These are phyloP conservation scores for Phytophthora pini DNA, from an alignment of 352 stramenopile species.

Conservation along the genomic window DNA sequence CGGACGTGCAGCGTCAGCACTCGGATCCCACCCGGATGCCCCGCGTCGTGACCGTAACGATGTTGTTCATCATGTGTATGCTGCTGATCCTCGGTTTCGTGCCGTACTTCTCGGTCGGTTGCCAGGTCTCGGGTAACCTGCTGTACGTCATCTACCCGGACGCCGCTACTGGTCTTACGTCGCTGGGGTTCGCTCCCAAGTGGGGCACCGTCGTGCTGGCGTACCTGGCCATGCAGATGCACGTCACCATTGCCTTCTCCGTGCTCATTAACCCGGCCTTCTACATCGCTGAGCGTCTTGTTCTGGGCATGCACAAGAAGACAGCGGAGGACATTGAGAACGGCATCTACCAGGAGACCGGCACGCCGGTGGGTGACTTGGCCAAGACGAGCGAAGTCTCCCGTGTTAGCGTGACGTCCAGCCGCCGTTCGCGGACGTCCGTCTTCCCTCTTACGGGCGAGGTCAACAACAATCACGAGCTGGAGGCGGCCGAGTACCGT, in stretches of 20 bases:
- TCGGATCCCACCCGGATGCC: conserved; percentile 39
- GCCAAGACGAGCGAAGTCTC: conserved; percentile 30
- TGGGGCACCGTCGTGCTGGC: conserved; percentile 49
- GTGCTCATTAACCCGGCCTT: conserved; percentile 60
- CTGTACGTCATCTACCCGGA: conserved; percentile 62
- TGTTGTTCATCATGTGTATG: conserved; percentile 61
- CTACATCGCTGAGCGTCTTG: conserved; percentile 56
- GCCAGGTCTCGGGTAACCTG: conserved; percentile 71
- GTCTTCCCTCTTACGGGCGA: conserved; percentile 47
- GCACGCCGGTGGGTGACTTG: conserved; percentile 25
- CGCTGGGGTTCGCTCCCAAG: conserved; percentile 49
- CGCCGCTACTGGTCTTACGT: conserved; percentile 36
- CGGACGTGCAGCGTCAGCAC: conserved; percentile 61
- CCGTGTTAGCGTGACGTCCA: conserved; percentile 44
- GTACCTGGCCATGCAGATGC: conserved; percentile 51
- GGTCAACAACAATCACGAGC: conserved; percentile 40
- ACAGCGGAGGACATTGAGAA: conserved; percentile 45
- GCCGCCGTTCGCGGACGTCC: conserved; percentile 35
- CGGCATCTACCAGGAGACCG: conserved; percentile 31
- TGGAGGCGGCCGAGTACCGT: conserved; percentile 50
- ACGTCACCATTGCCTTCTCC: conserved; percentile 47
- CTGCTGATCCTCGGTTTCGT: conserved; percentile 53
- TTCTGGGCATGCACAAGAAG: conserved; percentile 63
- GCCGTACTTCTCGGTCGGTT: conserved; percentile 62
- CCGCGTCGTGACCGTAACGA: conserved; percentile 48